Evolutionary conservation across 164 flowering plant genomes (phyloP).

Genomic region (Chloranthus sessilifolius): DNA sequence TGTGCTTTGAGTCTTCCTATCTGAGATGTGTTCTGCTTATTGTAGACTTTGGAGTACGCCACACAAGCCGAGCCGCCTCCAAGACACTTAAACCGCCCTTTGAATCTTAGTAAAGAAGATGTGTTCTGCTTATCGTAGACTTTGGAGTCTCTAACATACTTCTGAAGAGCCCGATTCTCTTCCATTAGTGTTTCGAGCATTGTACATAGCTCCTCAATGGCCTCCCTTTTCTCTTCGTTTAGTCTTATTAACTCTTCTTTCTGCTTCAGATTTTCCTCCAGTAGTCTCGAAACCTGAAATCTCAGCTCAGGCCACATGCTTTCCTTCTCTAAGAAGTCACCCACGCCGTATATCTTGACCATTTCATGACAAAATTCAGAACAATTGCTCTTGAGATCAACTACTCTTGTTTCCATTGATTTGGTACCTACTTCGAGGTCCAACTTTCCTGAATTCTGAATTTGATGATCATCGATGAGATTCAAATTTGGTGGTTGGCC

Average conservation of each 20-base stretch:
- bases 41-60: not conserved
- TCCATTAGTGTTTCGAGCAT: constrained; percentile 20
- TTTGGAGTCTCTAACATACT: constrained; percentile 9
- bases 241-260: constrained; percentile 40
- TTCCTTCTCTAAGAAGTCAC: constrained; percentile 1
- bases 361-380: no score
- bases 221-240: constrained; percentile 37
- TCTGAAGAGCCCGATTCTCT: constrained; percentile 33
- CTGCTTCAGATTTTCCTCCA: constrained; percentile 34
- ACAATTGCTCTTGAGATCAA: no score
- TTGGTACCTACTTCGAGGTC: no score
- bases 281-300: constrained; percentile 22
- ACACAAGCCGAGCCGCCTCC: no score
- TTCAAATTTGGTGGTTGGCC: not conserved
- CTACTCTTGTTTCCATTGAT: no score
- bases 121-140: no score
- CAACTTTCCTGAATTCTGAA: not conserved
- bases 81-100: no score
- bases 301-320: no score
- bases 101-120: no score
- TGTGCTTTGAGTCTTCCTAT: no score
- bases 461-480: not conserved
- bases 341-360: no score
- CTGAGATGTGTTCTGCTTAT: constrained; percentile 21
- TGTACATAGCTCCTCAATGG: constrained; percentile 26